Percentiles rank a stretch among this genome's conserved stretches.
Conservation (phyloP, 768 basidiomycete species). For the Boletus vinaceobasis region DNA sequence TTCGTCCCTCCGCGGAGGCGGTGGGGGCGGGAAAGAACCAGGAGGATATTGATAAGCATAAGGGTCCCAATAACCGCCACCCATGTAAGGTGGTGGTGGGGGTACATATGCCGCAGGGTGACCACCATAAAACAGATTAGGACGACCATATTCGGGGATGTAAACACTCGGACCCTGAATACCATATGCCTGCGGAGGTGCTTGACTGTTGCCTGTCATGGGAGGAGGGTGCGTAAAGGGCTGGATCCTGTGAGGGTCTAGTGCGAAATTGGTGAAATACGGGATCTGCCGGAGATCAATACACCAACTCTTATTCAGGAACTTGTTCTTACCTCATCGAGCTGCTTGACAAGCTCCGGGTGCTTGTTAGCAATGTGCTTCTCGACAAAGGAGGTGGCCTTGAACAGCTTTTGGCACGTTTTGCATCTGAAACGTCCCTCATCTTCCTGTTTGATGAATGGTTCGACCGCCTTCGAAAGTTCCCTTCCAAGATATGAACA, state of each 20-base stretch:
- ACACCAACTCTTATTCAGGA: constrained; percentile 3
- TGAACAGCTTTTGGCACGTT: constrained; percentile 95
- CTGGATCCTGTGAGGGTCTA: constrained; percentile 92
- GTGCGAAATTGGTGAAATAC: constrained; percentile 93
- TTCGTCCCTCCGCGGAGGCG: constrained; percentile 54
- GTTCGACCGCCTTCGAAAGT: constrained; percentile 72
- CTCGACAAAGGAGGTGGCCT: constrained; percentile 93
- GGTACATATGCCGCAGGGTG: constrained; percentile 34
- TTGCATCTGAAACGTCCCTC: constrained; percentile 97
- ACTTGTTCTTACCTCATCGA: constrained; percentile 70
- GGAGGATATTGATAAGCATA: constrained; percentile 41
- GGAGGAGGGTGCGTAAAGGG: constrained; percentile 79
- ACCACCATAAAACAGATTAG: constrained; percentile 39
- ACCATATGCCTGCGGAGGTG: constrained; percentile 84
- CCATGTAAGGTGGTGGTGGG: constrained; percentile 39
- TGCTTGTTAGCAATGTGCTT: constrained; percentile 98
- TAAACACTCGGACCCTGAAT: constrained; percentile 60
- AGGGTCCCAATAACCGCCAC: constrained; percentile 44
- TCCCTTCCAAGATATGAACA: constrained; percentile 51
- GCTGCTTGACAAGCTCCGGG: constrained; percentile 72
- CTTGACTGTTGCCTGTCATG: constrained; percentile 61
- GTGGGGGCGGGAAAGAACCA: constrained; percentile 34
- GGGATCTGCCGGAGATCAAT: constrained; percentile 53
- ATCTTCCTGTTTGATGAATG: constrained; percentile 90
- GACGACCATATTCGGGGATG: constrained; percentile 43